phyloP scores from a whole-genome alignment of 345 rosid species.

The Lumnitzera racemosa region DNA sequence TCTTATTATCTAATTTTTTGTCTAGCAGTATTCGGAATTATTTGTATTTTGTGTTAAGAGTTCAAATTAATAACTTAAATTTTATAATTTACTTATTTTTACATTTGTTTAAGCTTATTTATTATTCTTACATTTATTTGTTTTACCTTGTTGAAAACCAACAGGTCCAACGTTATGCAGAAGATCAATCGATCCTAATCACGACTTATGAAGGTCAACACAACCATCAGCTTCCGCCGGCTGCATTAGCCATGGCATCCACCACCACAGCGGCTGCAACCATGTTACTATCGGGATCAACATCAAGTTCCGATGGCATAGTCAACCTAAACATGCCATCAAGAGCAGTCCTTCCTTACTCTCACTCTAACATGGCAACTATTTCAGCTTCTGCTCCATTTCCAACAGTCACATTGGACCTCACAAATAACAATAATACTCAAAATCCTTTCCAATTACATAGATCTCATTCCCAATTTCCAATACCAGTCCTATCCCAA shows the following conservation, averaged over 20 bases:
- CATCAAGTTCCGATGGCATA: conserved; percentile 60
- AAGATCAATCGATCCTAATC: conserved; percentile 57
- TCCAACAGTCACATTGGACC: conserved; percentile 82
- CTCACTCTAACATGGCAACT: conserved; percentile 69
- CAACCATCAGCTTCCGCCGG: conserved; percentile 87
- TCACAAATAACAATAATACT: conserved; percentile 30
- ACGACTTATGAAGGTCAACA: conserved; percentile 90
- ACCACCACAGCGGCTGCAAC: conserved; percentile 78
- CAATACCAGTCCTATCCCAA: conserved; percentile 21
- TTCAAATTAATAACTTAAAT: not conserved
- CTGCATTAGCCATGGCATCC: conserved; percentile 78
- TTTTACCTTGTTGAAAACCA: too few relatives aligned
- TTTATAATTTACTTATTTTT: not conserved
- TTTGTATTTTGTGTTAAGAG: too few relatives aligned
- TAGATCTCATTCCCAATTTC: conserved; percentile 33
- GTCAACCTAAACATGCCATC: conserved; percentile 60
- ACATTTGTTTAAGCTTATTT: not conserved
- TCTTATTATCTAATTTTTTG: too few relatives aligned
- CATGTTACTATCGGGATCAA: conserved; percentile 68
- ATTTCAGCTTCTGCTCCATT: conserved; percentile 91
- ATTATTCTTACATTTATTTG: not conserved
- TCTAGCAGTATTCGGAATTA: too few relatives aligned
- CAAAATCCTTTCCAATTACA: conserved; percentile 27
- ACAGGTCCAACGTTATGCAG: conserved; percentile 84
- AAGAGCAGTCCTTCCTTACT: conserved; percentile 63